These are phyloP conservation scores for Hura crepitans DNA, from an alignment of 441 rosid species.

Conservation along the genomic window DNA sequence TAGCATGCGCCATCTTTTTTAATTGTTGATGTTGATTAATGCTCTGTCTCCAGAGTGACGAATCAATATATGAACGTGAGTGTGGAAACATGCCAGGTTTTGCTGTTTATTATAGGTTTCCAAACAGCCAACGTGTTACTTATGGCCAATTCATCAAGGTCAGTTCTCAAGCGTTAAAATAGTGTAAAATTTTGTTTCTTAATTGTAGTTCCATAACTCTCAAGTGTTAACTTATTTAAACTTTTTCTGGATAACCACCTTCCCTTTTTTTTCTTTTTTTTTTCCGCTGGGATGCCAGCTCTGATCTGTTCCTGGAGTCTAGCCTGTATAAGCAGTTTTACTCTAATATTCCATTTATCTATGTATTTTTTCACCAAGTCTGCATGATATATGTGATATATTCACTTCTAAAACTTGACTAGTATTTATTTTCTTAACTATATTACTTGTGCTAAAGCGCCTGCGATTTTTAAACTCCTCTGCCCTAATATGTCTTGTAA, in stretches of 20 bases:
- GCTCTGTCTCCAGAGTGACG: slow-evolving; percentile 66
- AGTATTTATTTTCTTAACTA: neutral
- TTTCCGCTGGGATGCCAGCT: neutral
- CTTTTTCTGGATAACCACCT: neutral
- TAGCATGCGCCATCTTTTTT: neutral
- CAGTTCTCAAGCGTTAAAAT: slow-evolving; percentile 26
- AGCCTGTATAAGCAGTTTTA: neutral
- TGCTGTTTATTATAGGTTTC: slow-evolving; percentile 96
- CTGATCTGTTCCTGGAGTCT: neutral
- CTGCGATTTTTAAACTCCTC: neutral
- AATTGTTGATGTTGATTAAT: slow-evolving; percentile 21
- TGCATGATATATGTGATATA: neutral
- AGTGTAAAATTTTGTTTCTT: neutral
- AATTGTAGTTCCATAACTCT: neutral
- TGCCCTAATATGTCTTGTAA: no score
- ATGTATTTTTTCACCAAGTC: neutral
- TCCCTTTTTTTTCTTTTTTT: no score
- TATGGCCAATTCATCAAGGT: slow-evolving; percentile 99
- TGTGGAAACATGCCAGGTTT: slow-evolving; percentile 99
- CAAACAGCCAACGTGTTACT: slow-evolving; percentile 97
- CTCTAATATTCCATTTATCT: neutral
- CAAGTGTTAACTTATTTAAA: neutral
- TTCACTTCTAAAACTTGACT: neutral
- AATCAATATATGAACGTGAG: slow-evolving; percentile 88
- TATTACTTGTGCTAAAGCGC: neutral